Evolutionary conservation across 345 rosid species (phyloP), one percentile per base, ranked within the genome.

Genomic region (Kandelia obovata): DNA sequence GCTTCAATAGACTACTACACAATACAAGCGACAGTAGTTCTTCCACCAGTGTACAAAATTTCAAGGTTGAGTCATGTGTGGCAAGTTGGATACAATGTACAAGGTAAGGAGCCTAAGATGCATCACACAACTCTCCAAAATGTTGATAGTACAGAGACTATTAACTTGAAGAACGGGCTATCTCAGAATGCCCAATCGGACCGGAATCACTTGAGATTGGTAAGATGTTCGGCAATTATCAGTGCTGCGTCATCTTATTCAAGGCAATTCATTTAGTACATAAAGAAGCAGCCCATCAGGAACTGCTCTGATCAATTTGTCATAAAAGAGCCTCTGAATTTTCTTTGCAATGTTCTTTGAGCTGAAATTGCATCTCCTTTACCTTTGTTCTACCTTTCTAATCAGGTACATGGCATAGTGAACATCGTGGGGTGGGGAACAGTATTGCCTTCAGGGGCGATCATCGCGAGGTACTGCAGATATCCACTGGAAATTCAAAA

Each of bases 351-450:
- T 25, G 58, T 6, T 25, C 13, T 53, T 11, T 21, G 26, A 53
- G 58, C 27, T 53, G 6, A 53, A 53, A 8, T 25, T 11, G 13
- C 28, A 8, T 7, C 13, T 7, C 28, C 27, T 53, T 23, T 26
- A 11, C 59, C 16, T 7, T 23, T 55, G 15, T 43, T 43, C 49
- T 43, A 3, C 49, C 16, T 43, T 43, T 13, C 49, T 13, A 35
- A 11, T 31, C 66, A 87, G 91, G 70, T 71, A 21, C 91, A 87
- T 70, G 91, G 91, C 27, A 65, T 78, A 9, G 15, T 83, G 53
- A 87, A 78, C 80, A 83, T 87, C 2, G 27, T 78, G 10, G 88
- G 86, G 30, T 87, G 88, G 88, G 91, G 91, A 31, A 67, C 60
- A 32, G 5, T 87, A 25, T 16, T 87, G 60, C 91, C 91, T 0